A percentile compares a stretch with the other conserved stretches of the same genome.
These are phyloP conservation scores for Lecanicillium sp. DNA, from an alignment of 2,329 filamentous ascomycete genomes.

Conservation along the genomic window DNA sequence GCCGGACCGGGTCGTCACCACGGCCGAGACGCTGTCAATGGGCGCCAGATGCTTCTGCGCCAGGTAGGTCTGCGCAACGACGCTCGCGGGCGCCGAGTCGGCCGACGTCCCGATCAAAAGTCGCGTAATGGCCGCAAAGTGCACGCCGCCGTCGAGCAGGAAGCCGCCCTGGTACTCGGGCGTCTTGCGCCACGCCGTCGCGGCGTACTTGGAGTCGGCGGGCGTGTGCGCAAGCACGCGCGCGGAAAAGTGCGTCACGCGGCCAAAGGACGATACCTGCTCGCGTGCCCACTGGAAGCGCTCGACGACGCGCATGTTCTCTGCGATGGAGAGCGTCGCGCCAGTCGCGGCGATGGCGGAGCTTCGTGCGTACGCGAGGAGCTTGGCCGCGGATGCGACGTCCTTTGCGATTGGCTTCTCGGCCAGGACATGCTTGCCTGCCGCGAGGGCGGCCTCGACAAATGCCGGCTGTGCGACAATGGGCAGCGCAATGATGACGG, in stretches of 20 bases:
- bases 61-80: constrained; percentile 49
- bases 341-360: constrained; percentile 16
- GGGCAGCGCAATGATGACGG: constrained; percentile 53
- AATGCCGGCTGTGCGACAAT: constrained; percentile 52
- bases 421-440: constrained; percentile 61
- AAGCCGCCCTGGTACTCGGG: constrained; percentile 71
- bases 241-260: constrained; percentile 38
- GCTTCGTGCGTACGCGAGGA: constrained; percentile 27
- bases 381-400: constrained; percentile 32
- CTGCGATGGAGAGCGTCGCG: constrained; percentile 53
- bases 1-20: constrained; percentile 45
- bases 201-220: constrained; percentile 36
- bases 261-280: constrained; percentile 23
- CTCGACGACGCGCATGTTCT: constrained; percentile 63
- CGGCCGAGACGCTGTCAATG: constrained; percentile 58
- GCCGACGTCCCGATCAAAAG: constrained; percentile 37
- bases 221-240: constrained; percentile 27
- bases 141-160: constrained; percentile 68
- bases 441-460: constrained; percentile 50
- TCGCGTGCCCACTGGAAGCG: constrained; percentile 45
- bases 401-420: constrained; percentile 64
- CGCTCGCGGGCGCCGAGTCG: constrained; percentile 31
- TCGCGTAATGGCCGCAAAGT: constrained; percentile 58
- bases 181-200: constrained; percentile 56
- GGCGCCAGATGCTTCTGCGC: constrained; percentile 52